Base-by-base conservation (phyloP, 148 eudicot genomes). In the Drosera capensis region DNA sequence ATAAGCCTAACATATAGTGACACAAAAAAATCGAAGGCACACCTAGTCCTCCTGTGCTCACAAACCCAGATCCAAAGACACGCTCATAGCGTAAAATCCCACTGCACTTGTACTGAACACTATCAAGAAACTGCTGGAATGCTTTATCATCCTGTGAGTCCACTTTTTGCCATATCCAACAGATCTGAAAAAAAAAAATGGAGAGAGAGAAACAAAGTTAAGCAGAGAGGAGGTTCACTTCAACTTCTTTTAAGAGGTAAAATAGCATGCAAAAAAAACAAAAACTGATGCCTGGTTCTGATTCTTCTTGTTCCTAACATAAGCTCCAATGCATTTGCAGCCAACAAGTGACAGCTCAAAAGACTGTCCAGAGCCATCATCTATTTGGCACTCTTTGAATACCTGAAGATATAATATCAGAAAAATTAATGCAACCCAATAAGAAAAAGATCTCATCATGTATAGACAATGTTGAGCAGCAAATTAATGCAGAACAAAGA, bases 31-130 rank as follows among this genome's bases (percentile, higher is more conserved):
- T 14, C n/a, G 15, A 26, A 45, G 36, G 50, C 75, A 19, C 76
- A 92, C 99, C 99, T 14, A 71, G 29, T 55, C 99, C 99, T 59
- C 99, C 99, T 3, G 99, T 92, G 87, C 99, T 92, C 31, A 92
- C 99, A 67, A 51, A 92, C 45, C 99, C 99, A 13, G 69, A 61
- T 62, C 95, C 99, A 66, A 92, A 92, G 35, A 81, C 84, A 15
- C 80, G 79, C 57, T 92, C 99, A 53, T 85, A 92, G 12, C 99
- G 88, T 47, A 92, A 55, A 58, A 92, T 92, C 52, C 95, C 80
- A 66, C 63, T 79, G 39, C 74, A 59, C 51, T 85, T 92, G 54
- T 92, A 92, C 66, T 92, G 95, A 39, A 83, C 87, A 46, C 71
- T 81, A 57, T 92, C 99, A 71, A 92, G 60, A 74, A 92, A 92